Conservation (phyloP, 2,329 filamentous ascomycete genomes). For the Pseudopyrenochaeta lycopersici region DNA sequence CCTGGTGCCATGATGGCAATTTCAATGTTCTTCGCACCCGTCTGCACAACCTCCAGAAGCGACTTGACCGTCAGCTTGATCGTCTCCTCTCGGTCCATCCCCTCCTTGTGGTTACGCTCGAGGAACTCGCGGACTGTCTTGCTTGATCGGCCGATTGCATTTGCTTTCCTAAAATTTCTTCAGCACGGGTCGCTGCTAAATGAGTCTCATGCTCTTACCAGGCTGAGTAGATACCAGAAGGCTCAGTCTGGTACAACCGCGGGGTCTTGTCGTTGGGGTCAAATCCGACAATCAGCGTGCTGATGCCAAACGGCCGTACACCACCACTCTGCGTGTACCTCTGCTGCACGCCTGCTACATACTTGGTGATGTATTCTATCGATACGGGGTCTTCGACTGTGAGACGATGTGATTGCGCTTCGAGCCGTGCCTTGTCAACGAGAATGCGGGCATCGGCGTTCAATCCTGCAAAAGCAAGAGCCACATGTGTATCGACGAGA, state of each 20-base stretch:
- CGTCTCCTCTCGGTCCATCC: slow-evolving; percentile 95
- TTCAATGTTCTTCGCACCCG: slow-evolving; percentile 99
- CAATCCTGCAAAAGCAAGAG: slow-evolving; percentile 94
- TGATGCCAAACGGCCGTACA: slow-evolving; percentile 98
- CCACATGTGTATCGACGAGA: slow-evolving; percentile 93
- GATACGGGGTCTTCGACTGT: slow-evolving; percentile 97
- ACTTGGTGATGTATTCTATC: slow-evolving; percentile 99
- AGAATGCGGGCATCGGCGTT: slow-evolving; percentile 98
- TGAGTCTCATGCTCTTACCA: slow-evolving; percentile 69
- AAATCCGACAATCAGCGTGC: slow-evolving; percentile 97
- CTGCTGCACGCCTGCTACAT: slow-evolving; percentile 97
- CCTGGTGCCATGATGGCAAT: slow-evolving; percentile 98
- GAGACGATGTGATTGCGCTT: slow-evolving; percentile 95
- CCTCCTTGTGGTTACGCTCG: slow-evolving; percentile 98
- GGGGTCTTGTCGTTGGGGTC: slow-evolving; percentile 91
- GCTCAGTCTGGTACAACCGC: slow-evolving; percentile 96
- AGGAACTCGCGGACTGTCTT: slow-evolving; percentile 99
- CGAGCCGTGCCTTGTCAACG: slow-evolving; percentile 96
- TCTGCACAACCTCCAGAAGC: slow-evolving; percentile 96
- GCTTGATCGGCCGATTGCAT: slow-evolving; percentile 96
- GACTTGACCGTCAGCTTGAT: slow-evolving; percentile 99
- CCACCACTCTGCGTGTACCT: slow-evolving; percentile 98
- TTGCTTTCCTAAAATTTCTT: slow-evolving; percentile 82
- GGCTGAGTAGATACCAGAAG: slow-evolving; percentile 98
- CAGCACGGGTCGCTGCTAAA: not conserved